A percentile compares a stretch with the other conserved stretches of the same genome.
Evolutionary conservation across 2,329 filamentous ascomycete species (phyloP).

Genomic region (Sporothrix protearum): DNA sequence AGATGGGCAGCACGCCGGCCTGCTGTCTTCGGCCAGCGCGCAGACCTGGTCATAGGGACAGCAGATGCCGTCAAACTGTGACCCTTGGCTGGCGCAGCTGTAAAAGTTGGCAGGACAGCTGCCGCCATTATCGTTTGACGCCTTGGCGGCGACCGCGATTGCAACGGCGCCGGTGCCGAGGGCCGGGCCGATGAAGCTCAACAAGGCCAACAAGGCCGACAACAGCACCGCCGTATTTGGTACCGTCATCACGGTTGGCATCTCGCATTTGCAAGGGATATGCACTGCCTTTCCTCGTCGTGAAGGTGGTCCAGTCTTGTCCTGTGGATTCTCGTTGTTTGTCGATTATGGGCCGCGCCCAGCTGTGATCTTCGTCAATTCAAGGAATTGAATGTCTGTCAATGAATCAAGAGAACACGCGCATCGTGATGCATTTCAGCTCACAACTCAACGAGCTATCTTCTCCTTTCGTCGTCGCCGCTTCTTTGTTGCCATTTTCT

Average conservation of each 20-base stretch:
- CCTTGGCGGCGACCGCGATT: background rate
- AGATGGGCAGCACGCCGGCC: constrained; percentile 53
- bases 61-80: constrained; percentile 48
- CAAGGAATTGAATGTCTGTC: background rate
- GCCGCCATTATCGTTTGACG: background rate
- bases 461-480: background rate
- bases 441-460: background rate
- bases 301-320: background rate
- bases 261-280: background rate
- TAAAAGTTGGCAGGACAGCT: constrained; percentile 50
- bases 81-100: constrained; percentile 48
- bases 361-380: background rate
- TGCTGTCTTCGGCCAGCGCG: constrained; percentile 46
- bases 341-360: background rate
- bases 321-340: background rate
- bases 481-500: background rate
- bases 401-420: background rate
- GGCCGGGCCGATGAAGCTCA: background rate
- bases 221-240: background rate
- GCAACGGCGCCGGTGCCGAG: background rate
- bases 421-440: background rate
- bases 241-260: background rate
- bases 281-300: background rate
- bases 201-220: background rate
- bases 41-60: constrained; percentile 51